Evolutionary conservation across 352 stramenopile genomes (phyloP), one percentile per base, ranked within the genome.

Genomic region (Phytophthora quininea): DNA sequence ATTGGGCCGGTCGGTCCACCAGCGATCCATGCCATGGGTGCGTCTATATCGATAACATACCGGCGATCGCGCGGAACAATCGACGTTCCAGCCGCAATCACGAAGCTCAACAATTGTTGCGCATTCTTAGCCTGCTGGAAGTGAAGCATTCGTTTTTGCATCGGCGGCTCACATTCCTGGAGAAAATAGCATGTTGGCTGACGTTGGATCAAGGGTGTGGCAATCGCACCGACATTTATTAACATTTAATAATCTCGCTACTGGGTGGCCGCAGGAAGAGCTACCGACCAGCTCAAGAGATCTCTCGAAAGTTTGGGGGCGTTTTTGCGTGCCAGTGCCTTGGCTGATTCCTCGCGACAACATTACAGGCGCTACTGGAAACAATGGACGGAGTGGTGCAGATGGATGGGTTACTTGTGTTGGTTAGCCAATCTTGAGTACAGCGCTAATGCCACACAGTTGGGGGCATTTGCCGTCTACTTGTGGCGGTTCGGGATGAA

Each of bases 121-220:
- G 63, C 1, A 58, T 66, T 11, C 42, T 60, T 24, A 38, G 30
- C 9, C 9, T 65, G 0, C 27, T 49, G 3, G 63, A 62, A 59
- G 51, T 65, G 4, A 54, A 55, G 27, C 7, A 71, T 27, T 45
- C 11, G 1, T 65, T 71, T 51, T 71, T 58, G 7, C 15, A 29
- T 27, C 43, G 6, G 45, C 56, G 11, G 35, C 42, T 33, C 63
- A 71, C n/a, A 49, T 71, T 8, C 15, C 63, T 3, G 56, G 63
- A 5, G 24, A 31, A 3, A n/a, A 42, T 1, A 71, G 59, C 37
- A 53, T 51, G 7, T 66, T 71, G 56, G 63, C 63, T 2, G 63
- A 65, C 27, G 57, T 58, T 29, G 65, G 58, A 15, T 68, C 52
- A 42, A 63, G 65, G 58, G 19, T 64, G 54, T 72, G 65, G 58